Evolutionary conservation across 768 basidiomycete species (phyloP), one percentile per base, ranked within the genome.

Genomic region (Tricholoma sp.): DNA sequence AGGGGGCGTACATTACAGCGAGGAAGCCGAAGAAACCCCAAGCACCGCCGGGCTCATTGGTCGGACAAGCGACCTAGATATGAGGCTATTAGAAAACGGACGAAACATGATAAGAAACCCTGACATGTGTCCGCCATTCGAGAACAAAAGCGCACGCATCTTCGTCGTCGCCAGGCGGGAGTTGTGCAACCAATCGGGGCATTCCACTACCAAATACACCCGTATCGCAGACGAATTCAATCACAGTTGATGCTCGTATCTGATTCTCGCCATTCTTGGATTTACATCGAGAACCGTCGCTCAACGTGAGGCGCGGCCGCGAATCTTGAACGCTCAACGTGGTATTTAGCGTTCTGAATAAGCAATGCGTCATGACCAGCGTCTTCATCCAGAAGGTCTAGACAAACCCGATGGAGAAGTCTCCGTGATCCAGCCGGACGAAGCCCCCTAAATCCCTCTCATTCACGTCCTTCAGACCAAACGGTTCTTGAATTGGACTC

Each of bases 51-150:
- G 77, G 74, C 68, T 84, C 83, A 37, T 81, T 80, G 0, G 83
- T 83, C 8, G 89, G 82, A 66, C 91, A 94, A 7, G 91, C 91
- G 64, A 78, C 77, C 87, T 90, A 19, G 56, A 7, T 41, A 22
- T 16, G 50, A 32, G 53, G 21, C 31, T 21, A 49, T 31, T 16
- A 50, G 47, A 31, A n/a, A 18, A 6, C n/a, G 27, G 18, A 3
- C 2, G 4, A 18, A 5, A 24, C 37, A 50, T 50, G 56, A 51
- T 18, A 52, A 39, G 24, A n/a, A 24, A 21, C 5, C 69, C 82
- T 64, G 61, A 93, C 91, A 63, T 83, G 84, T 4, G 89, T 93
- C 55, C 79, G 76, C 93, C 93, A 95, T 73, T 94, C 91, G 37
- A 95, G 71, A 57, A 88, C 81, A 67, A 86, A 94, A 11, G 84